Base-by-base conservation (phyloP, 2,329 filamentous ascomycete genomes). In the Fusarium staphyleae region DNA sequence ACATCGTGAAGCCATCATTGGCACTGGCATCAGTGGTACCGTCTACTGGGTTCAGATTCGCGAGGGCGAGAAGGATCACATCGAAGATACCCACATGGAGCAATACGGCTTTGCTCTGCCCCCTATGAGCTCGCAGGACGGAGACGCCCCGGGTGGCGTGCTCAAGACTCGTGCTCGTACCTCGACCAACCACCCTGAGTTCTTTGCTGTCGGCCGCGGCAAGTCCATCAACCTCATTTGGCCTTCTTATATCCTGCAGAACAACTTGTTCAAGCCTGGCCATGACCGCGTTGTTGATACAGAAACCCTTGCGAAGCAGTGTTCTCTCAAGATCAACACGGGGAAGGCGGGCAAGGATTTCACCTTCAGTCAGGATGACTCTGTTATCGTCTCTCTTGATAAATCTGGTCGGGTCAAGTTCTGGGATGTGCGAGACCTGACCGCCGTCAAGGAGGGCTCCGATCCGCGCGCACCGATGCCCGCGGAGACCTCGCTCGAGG, bases 281-380 rank as follows among this genome's bases (percentile, higher is more conserved):
- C 82, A 85, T 62, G 85, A 87, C 64, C 84, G 85, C 35, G 78
- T 87, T 46, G 91, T 96, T 56, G 90, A 97, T 70, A 95, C 90
- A 0, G 92, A 96, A 71, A 89, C 87, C 69, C 91, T 96, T 60
- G 85, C 95, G 62, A 87, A 88, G 69, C 89, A 97, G 70, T 93
- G 90, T 69, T 90, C 90, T 41, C 79, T 98, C 62, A 96, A 93
- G 75, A 96, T 99, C 74, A 91, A 93, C 65, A 98, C 93, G 57
- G 95, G 93, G 65, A 99, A 99, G 79, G 93, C 95, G 62, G 95
- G 93, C 60, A 99, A 99, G 75, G 95, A 99, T 73, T 99, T 99
- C 72, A 89, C 88, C 39, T 99, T 99, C 76, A 97, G 93, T 74
- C 93, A 96, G 72, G 95, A 99, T 72, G 95, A 99, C 73, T 90